Conservation (phyloP, 1,284 basidiomycete genomes). For the Apiotrichum gracile region DNA sequence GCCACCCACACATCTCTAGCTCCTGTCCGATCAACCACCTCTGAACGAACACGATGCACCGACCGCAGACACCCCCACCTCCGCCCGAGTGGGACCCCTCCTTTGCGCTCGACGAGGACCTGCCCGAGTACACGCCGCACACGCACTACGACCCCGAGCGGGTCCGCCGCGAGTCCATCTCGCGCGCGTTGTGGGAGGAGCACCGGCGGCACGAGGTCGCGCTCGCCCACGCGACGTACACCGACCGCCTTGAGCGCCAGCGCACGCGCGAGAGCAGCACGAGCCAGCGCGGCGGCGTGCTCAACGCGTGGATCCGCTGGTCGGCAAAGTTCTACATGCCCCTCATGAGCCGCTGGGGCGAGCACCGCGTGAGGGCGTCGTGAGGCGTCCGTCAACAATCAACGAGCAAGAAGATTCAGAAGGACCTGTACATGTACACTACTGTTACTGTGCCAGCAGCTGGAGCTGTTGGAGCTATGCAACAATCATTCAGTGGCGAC, state of each 20-base stretch:
- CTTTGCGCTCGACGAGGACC: background rate
- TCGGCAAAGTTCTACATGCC: constrained; percentile 6
- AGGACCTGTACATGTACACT: no score
- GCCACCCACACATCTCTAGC: no score
- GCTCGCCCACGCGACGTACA: background rate
- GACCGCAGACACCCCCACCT: background rate
- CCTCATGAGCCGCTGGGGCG: background rate
- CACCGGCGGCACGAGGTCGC: background rate
- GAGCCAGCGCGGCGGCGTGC: background rate
- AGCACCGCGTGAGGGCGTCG: no score
- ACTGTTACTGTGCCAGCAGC: no score
- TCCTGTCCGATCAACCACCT: no score
- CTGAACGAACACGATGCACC: no score
- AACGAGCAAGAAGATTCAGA: no score
- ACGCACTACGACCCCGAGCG: background rate
- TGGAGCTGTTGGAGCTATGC: no score
- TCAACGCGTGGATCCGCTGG: background rate
- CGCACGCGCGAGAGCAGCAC: background rate
- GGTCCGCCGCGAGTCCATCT: background rate
- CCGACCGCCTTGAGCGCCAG: background rate
- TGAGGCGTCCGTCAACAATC: no score
- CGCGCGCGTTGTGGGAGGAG: background rate
- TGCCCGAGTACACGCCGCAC: constrained; percentile 1
- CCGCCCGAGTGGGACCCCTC: background rate
- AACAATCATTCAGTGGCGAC: no score